phyloP scores from a whole-genome alignment of 805 yeast species.

The Suhomyces tanzawaensis region DNA sequence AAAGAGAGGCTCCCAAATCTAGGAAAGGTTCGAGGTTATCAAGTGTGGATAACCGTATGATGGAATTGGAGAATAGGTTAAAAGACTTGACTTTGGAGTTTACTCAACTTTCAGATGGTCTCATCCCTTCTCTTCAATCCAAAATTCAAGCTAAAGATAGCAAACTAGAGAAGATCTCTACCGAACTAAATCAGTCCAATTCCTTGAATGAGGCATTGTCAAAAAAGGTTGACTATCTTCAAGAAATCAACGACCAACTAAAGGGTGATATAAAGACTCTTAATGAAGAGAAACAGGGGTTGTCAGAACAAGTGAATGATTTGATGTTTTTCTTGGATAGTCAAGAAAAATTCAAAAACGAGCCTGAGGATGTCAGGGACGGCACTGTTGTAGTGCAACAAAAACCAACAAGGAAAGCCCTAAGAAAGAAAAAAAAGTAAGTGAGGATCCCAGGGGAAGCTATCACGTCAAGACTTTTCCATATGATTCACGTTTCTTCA shows the following conservation, averaged over 20 bases:
- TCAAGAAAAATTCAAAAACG: slow-evolving; percentile 67
- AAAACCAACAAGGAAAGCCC: slow-evolving; percentile 15
- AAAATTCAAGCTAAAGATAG: slow-evolving; percentile 31
- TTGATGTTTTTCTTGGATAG: slow-evolving; percentile 78
- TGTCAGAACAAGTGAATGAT: slow-evolving; percentile 67
- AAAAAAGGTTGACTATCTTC: slow-evolving; percentile 33
- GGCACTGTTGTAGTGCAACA: slow-evolving; percentile 58
- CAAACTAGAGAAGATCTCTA: slow-evolving; percentile 25
- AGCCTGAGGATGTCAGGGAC: slow-evolving; percentile 68
- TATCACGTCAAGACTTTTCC: too few relatives aligned
- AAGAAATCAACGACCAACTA: slow-evolving; percentile 25
- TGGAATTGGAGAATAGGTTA: slow-evolving; percentile 28
- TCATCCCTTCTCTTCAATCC: slow-evolving; percentile 32
- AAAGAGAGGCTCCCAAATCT: slow-evolving; percentile 18
- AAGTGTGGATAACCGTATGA: slow-evolving; percentile 4
- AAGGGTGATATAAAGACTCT: slow-evolving; percentile 26
- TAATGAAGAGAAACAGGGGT: slow-evolving; percentile 42
- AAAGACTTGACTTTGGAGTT: slow-evolving; percentile 25
- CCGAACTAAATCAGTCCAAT: slow-evolving; percentile 32
- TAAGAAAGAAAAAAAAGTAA: slow-evolving; percentile 19
- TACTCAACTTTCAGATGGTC: slow-evolving; percentile 22
- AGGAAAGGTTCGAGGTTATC: slow-evolving; percentile 19
- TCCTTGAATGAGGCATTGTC: slow-evolving; percentile 40
- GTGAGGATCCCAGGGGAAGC: too few relatives aligned
- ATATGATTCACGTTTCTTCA: too few relatives aligned